Conservation (phyloP, 352 stramenopile genomes). For the Globisporangium iwayamae region DNA sequence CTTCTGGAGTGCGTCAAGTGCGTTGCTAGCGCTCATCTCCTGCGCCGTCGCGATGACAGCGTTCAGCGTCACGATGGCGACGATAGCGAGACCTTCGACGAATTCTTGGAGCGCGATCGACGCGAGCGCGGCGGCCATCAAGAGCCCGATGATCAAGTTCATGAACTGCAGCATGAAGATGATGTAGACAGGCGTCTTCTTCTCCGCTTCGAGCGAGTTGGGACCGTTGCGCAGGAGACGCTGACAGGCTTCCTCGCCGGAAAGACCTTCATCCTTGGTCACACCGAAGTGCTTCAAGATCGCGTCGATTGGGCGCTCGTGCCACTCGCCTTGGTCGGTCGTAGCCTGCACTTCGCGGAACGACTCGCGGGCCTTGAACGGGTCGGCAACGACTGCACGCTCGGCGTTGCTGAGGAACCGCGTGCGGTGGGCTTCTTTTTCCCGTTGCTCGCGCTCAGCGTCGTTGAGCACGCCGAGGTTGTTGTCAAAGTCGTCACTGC, state of each 20-base stretch:
- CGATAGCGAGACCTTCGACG: conserved; percentile 65
- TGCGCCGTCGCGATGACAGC: conserved; percentile 66
- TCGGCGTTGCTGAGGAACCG: conserved; percentile 55
- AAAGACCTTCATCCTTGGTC: conserved; percentile 34
- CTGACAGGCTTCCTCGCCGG: conserved; percentile 24
- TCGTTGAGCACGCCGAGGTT: conserved; percentile 16
- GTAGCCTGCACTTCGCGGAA: conserved; percentile 42
- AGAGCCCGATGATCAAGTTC: conserved; percentile 72
- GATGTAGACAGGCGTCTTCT: conserved; percentile 46
- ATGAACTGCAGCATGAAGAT: conserved; percentile 77
- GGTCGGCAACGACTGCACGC: conserved; percentile 39
- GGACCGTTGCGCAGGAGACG: conserved; percentile 38
- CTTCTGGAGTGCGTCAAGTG: conserved; percentile 67
- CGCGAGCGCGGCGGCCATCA: conserved; percentile 58
- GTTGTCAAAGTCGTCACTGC: conserved; percentile 15
- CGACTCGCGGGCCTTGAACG: conserved; percentile 52
- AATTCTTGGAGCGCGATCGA: conserved; percentile 52
- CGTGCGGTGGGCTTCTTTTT: conserved; percentile 31
- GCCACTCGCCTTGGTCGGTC: conserved; percentile 49
- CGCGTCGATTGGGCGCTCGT: conserved; percentile 27
- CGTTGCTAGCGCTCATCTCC: conserved; percentile 63
- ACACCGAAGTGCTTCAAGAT: conserved; percentile 48
- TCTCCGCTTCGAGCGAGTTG: conserved; percentile 31
- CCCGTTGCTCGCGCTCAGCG: conserved; percentile 20
- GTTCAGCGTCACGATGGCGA: conserved; percentile 49